Evolutionary conservation across 306 rosid species (phyloP).

Genomic region (Cucumis hystrix): DNA sequence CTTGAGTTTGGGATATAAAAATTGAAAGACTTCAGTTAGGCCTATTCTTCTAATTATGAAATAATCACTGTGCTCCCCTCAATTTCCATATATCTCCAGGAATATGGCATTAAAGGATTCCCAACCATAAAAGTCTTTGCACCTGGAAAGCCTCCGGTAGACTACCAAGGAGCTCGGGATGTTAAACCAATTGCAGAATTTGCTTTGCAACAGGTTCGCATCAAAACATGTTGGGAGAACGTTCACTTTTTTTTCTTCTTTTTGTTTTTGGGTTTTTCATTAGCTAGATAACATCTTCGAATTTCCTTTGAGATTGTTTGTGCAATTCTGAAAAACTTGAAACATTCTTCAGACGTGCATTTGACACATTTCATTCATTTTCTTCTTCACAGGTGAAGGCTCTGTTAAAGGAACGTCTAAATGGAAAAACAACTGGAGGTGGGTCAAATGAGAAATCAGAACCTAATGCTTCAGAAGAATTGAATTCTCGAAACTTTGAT

Average conservation of each 20-base stretch:
- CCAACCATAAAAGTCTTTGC: slow-evolving; percentile 87
- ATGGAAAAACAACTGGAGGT: slow-evolving; percentile 71
- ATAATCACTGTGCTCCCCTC: not conserved
- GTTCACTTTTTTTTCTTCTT: not conserved
- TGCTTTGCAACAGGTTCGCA: slow-evolving; percentile 75
- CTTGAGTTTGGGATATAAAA: not conserved
- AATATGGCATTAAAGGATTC: slow-evolving; percentile 84
- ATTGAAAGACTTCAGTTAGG: not conserved
- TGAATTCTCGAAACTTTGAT: slow-evolving; percentile 71
- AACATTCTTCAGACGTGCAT: not conserved
- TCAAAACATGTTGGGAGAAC: not conserved
- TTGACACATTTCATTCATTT: slow-evolving; percentile 12
- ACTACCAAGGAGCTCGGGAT: slow-evolving; percentile 95
- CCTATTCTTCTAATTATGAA: not conserved
- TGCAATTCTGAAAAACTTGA: not conserved
- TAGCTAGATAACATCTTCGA: not conserved
- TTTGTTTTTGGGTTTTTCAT: not conserved
- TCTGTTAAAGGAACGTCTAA: slow-evolving; percentile 76
- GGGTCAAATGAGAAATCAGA: slow-evolving; percentile 70
- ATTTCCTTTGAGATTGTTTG: not conserved
- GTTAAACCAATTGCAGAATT: slow-evolving; percentile 82
- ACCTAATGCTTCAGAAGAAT: slow-evolving; percentile 61
- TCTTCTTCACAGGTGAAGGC: slow-evolving; percentile 47
- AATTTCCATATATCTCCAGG: slow-evolving; percentile 24
- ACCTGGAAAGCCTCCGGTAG: slow-evolving; percentile 78